Evolutionary conservation across 768 basidiomycete species (phyloP).

Genomic region (Agrocybe praecox): DNA sequence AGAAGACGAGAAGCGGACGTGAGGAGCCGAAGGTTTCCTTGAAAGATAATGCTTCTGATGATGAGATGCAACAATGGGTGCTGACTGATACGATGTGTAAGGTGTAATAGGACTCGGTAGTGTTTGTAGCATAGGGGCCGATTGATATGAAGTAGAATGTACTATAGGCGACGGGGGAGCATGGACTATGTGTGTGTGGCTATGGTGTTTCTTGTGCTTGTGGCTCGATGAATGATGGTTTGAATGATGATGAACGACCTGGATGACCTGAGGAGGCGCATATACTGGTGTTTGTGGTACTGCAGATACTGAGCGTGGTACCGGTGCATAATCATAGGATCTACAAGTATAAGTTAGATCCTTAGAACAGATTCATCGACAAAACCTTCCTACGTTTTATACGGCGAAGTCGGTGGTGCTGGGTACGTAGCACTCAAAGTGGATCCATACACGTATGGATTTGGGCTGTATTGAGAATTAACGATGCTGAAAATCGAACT

Average conservation of each 20-base stretch:
- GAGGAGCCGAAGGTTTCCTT: slow-evolving; percentile 2
- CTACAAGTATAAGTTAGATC: neutral
- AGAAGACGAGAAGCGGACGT: slow-evolving; percentile 9
- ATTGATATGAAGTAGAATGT: slow-evolving; percentile 7
- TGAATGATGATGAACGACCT: slow-evolving; percentile 23
- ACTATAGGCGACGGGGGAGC: slow-evolving; percentile 3
- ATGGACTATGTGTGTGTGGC: slow-evolving; percentile 20
- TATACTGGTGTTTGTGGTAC: slow-evolving; percentile 1
- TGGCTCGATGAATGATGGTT: slow-evolving; percentile 21
- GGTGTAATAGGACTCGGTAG: slow-evolving; percentile 1
- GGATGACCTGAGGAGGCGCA: slow-evolving; percentile 16
- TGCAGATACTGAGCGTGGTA: slow-evolving; percentile 9
- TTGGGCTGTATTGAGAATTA: neutral
- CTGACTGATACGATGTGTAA: slow-evolving; percentile 8
- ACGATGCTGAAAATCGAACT: neutral
- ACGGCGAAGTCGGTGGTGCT: neutral
- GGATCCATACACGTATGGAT: neutral
- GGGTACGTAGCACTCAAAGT: neutral
- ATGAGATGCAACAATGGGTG: neutral
- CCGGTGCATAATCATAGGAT: slow-evolving; percentile 5
- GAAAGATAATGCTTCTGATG: neutral
- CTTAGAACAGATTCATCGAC: no score
- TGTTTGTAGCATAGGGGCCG: neutral
- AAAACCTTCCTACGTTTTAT: neutral
- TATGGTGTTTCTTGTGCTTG: slow-evolving; percentile 23